These are phyloP conservation scores for Botryotinia convoluta DNA, from an alignment of 2,329 filamentous ascomycete species.

Conservation along the genomic window DNA sequence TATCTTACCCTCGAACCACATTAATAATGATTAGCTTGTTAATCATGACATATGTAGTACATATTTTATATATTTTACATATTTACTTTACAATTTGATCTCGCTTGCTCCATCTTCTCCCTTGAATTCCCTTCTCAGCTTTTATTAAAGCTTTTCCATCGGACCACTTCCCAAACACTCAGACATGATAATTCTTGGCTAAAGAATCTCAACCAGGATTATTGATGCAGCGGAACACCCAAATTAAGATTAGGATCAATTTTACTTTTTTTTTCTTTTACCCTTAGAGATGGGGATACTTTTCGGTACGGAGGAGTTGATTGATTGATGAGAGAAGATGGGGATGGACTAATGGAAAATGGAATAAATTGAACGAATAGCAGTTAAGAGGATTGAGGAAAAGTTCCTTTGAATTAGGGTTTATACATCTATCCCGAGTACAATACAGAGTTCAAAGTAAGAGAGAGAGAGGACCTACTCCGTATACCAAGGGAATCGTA, in stretches of 20 bases:
- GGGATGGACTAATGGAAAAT: neutral
- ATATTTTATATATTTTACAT: neutral
- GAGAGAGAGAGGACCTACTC: neutral
- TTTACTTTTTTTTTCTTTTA: neutral
- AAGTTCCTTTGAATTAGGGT: neutral
- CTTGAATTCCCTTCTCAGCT: neutral
- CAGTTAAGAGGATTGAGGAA: neutral
- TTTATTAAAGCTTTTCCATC: neutral
- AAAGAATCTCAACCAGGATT: neutral
- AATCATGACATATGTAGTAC: neutral
- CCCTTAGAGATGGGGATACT: neutral
- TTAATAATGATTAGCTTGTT: neutral
- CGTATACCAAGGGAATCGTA: neutral
- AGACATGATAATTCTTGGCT: constrained; percentile 2
- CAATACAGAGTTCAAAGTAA: neutral
- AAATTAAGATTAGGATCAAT: constrained; percentile 10
- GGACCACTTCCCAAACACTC: neutral
- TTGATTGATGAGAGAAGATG: neutral
- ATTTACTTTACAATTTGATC: neutral
- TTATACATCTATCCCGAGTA: neutral
- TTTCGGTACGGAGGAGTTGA: neutral
- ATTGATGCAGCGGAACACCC: neutral
- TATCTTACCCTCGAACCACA: no score
- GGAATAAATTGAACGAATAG: neutral
- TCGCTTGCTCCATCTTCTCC: neutral